Conservation (phyloP, 2,329 filamentous ascomycete species). For the Colletotrichum incanum region DNA sequence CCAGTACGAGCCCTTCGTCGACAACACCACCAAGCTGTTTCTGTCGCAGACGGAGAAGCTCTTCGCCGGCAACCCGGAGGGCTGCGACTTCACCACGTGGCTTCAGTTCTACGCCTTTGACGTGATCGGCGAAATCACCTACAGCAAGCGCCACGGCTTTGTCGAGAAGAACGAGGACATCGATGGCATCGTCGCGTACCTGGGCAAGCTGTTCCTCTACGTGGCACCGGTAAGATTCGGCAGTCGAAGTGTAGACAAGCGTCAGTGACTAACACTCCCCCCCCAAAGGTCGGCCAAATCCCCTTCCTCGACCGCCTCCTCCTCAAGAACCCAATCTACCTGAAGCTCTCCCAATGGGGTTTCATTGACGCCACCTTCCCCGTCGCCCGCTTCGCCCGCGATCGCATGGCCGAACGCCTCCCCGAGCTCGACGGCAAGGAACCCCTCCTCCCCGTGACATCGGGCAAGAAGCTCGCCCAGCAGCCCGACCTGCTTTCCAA, state of each 20-base stretch:
- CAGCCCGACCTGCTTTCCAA: constrained; percentile 78
- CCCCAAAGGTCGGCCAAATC: constrained; percentile 77
- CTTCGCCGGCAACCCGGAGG: constrained; percentile 61
- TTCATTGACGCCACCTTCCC: constrained; percentile 79
- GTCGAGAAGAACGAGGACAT: constrained; percentile 82
- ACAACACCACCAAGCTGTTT: constrained; percentile 81
- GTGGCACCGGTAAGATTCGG: constrained; percentile 73
- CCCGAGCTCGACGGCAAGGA: constrained; percentile 58
- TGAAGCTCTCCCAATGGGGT: constrained; percentile 78
- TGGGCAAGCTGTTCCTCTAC: constrained; percentile 77
- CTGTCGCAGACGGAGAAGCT: constrained; percentile 73
- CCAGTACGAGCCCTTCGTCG: constrained; percentile 85
- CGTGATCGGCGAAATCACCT: constrained; percentile 84
- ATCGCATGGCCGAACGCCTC: constrained; percentile 77
- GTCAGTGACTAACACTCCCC: not conserved
- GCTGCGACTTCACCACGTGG: constrained; percentile 79
- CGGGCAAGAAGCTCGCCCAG: constrained; percentile 55
- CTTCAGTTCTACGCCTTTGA: constrained; percentile 88
- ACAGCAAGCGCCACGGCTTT: constrained; percentile 82
- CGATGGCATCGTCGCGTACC: constrained; percentile 79
- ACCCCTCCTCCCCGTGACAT: constrained; percentile 56
- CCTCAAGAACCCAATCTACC: constrained; percentile 82
- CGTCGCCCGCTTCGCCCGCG: constrained; percentile 80
- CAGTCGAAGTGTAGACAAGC: not conserved
- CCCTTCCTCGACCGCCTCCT: constrained; percentile 79